Conservation (phyloP, 306 rosid genomes). For the Prunus mira region DNA sequence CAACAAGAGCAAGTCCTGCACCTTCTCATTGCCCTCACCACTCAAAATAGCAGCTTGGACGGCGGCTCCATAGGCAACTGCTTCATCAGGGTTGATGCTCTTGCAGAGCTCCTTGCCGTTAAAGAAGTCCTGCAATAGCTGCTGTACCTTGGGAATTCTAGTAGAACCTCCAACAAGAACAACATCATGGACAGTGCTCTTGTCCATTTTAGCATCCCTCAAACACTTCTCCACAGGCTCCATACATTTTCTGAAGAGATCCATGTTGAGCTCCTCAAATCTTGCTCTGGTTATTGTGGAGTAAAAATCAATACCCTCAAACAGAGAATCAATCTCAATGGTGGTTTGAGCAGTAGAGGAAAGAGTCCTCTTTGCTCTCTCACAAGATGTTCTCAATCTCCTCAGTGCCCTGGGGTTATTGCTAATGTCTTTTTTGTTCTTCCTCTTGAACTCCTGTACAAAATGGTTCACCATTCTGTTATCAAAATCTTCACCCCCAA, state of each 20-base stretch:
- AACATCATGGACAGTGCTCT: conserved; percentile 29
- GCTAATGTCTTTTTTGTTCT: conserved; percentile 33
- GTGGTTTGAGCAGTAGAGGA: conserved; percentile 37
- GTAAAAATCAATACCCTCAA: conserved; percentile 35
- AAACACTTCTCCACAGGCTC: conserved; percentile 43
- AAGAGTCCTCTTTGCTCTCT: conserved; percentile 42
- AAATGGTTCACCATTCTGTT: conserved; percentile 34
- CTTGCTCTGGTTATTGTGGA: conserved; percentile 20
- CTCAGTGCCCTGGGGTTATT: conserved; percentile 32
- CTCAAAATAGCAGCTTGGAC: conserved; percentile 42
- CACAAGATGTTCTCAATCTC: conserved; percentile 35
- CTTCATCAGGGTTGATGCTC: conserved; percentile 47
- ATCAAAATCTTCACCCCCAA: conserved; percentile 45
- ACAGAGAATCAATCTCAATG: conserved; percentile 43
- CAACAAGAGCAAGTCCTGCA: conserved; percentile 32
- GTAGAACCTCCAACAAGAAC: conserved; percentile 47
- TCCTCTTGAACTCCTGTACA: conserved; percentile 36
- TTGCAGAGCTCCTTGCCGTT: conserved; percentile 44
- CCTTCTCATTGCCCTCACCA: conserved; percentile 40
- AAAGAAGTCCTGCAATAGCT: conserved; percentile 34
- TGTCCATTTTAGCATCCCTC: conserved; percentile 32
- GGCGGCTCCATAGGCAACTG: conserved; percentile 40
- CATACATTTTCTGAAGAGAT: conserved; percentile 35
- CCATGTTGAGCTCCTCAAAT: conserved; percentile 40
- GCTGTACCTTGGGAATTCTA: conserved; percentile 45